These are phyloP conservation scores for Eurotiales sp. DNA, from an alignment of 2,329 filamentous ascomycete species.

Conservation along the genomic window DNA sequence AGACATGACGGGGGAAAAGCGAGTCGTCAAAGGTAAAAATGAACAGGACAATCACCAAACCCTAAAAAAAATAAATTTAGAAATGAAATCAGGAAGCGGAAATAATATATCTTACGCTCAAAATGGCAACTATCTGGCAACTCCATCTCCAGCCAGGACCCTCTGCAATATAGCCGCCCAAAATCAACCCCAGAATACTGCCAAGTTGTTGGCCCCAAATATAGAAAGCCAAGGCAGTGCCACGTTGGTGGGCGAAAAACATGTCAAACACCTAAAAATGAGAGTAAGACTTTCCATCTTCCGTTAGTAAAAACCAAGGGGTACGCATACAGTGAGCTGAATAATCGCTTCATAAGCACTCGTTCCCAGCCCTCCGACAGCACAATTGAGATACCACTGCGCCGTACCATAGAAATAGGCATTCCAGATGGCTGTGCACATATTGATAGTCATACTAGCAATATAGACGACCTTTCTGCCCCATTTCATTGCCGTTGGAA, in stretches of 20 bases:
- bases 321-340: slow-evolving; percentile 30
- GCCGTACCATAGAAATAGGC: slow-evolving; percentile 24
- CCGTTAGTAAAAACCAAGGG: neutral
- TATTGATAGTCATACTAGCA: slow-evolving; percentile 29
- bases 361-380: slow-evolving; percentile 24
- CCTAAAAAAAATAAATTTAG: neutral
- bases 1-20: slow-evolving; percentile 33
- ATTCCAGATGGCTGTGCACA: slow-evolving; percentile 30
- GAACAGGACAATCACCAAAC: slow-evolving; percentile 23
- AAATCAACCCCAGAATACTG: slow-evolving; percentile 35
- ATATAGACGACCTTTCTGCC: slow-evolving; percentile 35
- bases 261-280: slow-evolving; percentile 32
- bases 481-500: slow-evolving; percentile 30
- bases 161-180: slow-evolving; percentile 34
- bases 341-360: slow-evolving; percentile 38
- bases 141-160: slow-evolving; percentile 35
- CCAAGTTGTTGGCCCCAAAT: slow-evolving; percentile 40
- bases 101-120: slow-evolving; percentile 18
- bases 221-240: slow-evolving; percentile 34
- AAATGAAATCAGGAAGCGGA: slow-evolving; percentile 10
- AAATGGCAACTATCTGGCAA: slow-evolving; percentile 24
- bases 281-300: neutral
- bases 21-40: slow-evolving; percentile 36
- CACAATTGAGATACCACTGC: slow-evolving; percentile 23
- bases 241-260: slow-evolving; percentile 38